These are phyloP conservation scores for Carex arenaria DNA, from an alignment of 202 grass and related monocot species.

Conservation along the genomic window DNA sequence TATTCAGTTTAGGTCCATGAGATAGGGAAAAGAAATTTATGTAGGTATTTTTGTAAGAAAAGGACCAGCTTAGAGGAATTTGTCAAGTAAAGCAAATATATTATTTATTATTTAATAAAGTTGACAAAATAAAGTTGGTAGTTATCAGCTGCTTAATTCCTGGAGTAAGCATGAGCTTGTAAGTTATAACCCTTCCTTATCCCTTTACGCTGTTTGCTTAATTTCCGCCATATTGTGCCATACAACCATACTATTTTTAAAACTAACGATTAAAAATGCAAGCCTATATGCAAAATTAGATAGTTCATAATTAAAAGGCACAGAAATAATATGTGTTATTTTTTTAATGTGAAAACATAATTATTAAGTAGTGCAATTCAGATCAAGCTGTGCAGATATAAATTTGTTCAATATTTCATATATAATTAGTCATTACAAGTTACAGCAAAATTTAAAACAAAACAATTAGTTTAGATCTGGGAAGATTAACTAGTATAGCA, in stretches of 20 bases:
- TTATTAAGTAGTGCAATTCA: neutral
- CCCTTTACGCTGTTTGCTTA: neutral
- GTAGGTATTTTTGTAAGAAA: neutral
- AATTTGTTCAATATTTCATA: neutral
- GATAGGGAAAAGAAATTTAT: neutral
- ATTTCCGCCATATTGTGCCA: neutral
- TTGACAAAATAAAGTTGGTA: conserved; percentile 13
- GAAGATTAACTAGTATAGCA: neutral
- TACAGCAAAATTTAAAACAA: neutral
- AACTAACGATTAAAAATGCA: neutral
- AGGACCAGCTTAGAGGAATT: neutral
- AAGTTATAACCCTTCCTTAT: neutral
- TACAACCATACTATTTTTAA: neutral
- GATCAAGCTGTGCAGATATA: neutral
- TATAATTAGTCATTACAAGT: neutral
- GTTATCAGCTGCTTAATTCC: neutral
- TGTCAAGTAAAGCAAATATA: neutral
- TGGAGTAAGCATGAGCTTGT: neutral
- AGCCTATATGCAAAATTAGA: neutral
- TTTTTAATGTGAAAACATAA: neutral
- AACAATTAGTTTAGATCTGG: neutral
- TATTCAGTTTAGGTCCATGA: neutral
- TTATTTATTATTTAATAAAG: neutral
- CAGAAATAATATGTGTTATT: neutral
- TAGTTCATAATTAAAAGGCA: neutral